Evolutionary conservation across 257 asterid genomes (phyloP).

Genomic region (Scutellaria barbata): DNA sequence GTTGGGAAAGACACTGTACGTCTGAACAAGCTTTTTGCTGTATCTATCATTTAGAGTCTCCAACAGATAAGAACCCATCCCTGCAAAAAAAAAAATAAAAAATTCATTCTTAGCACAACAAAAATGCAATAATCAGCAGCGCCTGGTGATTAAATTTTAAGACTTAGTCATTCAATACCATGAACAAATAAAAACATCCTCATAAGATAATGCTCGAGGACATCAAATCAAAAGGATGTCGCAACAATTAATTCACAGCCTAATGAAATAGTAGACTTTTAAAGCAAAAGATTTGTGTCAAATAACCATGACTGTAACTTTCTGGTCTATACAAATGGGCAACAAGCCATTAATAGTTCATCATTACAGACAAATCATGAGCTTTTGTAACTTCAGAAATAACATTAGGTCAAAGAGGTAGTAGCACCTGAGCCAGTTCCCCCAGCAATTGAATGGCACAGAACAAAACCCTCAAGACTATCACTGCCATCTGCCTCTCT

Average conservation of each 20-base stretch:
- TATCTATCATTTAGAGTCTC: constrained; percentile 96
- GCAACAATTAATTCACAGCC: constrained; percentile 1
- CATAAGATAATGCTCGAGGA: constrained; percentile 25
- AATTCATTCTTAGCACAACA: constrained; percentile 28
- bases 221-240: background rate
- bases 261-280: background rate
- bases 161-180: constrained; percentile 17
- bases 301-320: constrained; percentile 12
- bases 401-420: constrained; percentile 13
- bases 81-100: constrained; percentile 49
- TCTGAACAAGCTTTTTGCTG: constrained; percentile 98
- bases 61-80: constrained; percentile 98
- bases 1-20: constrained; percentile 98
- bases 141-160: constrained; percentile 3
- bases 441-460: constrained; percentile 99
- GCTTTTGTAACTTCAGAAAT: constrained; percentile 16
- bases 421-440: constrained; percentile 91
- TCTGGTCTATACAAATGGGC: background rate
- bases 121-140: constrained; percentile 25
- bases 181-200: background rate
- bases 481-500: constrained; percentile 99
- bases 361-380: constrained; percentile 11
- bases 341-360: constrained; percentile 15
- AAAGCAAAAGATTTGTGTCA: background rate
- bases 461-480: constrained; percentile 99